phyloP scores from a whole-genome alignment of 2,329 filamentous ascomycete species.

The Metarhizium humberi region DNA sequence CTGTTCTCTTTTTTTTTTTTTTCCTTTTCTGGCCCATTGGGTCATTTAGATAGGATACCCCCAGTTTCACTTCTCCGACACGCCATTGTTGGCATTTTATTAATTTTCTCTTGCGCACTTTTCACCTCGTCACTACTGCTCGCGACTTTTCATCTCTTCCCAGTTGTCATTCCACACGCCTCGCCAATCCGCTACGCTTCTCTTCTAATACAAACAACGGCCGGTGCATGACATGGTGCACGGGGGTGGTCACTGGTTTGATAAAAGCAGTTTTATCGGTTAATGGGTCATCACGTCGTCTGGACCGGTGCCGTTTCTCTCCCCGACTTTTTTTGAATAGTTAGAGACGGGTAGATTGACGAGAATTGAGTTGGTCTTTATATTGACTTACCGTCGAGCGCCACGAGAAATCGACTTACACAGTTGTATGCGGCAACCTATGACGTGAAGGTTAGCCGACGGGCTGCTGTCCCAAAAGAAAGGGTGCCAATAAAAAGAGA shows the following conservation, averaged over 20 bases:
- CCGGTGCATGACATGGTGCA: not conserved
- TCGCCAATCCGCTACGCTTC: not conserved
- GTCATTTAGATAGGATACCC: conserved; percentile 33
- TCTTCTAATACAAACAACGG: not conserved
- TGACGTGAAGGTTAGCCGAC: not conserved
- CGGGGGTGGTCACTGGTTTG: not conserved
- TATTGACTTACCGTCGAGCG: conserved; percentile 56
- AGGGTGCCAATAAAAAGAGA: not conserved
- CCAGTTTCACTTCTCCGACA: conserved; percentile 10
- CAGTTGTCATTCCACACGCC: not conserved
- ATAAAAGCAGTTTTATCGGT: conserved; percentile 6
- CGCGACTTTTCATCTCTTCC: not conserved
- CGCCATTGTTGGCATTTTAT: conserved; percentile 1
- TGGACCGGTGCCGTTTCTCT: conserved; percentile 45
- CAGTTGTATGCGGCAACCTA: conserved; percentile 70
- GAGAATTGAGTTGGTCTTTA: not conserved
- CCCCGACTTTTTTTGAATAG: conserved; percentile 35
- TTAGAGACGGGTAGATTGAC: conserved; percentile 7
- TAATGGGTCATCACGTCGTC: conserved; percentile 28
- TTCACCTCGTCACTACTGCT: not conserved
- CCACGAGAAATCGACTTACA: conserved; percentile 75
- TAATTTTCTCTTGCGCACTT: conserved; percentile 4
- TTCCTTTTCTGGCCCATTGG: not conserved
- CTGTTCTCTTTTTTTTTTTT: not conserved
- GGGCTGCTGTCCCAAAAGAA: conserved; percentile 8